Evolutionary conservation across 1,284 basidiomycete genomes (phyloP).

Genomic region (Cryptococcus sp.): DNA sequence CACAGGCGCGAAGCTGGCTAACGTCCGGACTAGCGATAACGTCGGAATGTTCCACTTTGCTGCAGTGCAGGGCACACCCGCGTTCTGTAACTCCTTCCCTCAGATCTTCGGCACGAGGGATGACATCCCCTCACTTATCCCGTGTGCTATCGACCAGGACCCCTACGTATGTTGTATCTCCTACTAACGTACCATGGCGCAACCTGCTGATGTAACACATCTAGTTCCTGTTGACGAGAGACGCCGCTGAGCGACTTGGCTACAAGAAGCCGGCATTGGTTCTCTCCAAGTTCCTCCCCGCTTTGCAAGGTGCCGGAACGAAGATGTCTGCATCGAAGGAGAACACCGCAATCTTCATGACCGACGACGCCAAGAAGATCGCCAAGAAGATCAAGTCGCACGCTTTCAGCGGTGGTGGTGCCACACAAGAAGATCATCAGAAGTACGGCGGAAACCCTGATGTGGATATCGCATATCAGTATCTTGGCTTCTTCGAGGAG

Average conservation of each 20-base stretch:
- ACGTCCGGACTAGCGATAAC: constrained; percentile 70
- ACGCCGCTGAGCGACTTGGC: constrained; percentile 89
- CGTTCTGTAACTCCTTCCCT: constrained; percentile 98
- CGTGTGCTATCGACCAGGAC: constrained; percentile 95
- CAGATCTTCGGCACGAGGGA: constrained; percentile 88
- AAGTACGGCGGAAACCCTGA: constrained; percentile 87
- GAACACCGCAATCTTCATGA: constrained; percentile 94
- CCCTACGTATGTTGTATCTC: constrained; percentile 49
- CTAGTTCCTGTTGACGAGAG: constrained; percentile 93
- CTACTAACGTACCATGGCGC: neutral
- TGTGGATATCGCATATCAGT: constrained; percentile 95
- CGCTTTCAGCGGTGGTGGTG: constrained; percentile 83
- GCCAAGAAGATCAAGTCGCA: constrained; percentile 98
- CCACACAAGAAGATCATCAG: constrained; percentile 92
- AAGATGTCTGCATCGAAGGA: constrained; percentile 98
- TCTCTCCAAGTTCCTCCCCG: constrained; percentile 97
- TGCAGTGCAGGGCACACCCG: constrained; percentile 93
- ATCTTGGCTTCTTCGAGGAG: constrained; percentile 94
- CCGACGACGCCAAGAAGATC: constrained; percentile 87
- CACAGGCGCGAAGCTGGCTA: neutral
- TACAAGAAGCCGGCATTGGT: constrained; percentile 93
- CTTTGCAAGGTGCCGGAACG: constrained; percentile 93
- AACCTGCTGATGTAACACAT: neutral
- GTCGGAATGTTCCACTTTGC: constrained; percentile 98
- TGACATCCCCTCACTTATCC: constrained; percentile 91